Percentiles rank a stretch among this genome's conserved stretches.
phyloP scores from a whole-genome alignment of 345 rosid genomes.

The Leavenworthia alabamica region DNA sequence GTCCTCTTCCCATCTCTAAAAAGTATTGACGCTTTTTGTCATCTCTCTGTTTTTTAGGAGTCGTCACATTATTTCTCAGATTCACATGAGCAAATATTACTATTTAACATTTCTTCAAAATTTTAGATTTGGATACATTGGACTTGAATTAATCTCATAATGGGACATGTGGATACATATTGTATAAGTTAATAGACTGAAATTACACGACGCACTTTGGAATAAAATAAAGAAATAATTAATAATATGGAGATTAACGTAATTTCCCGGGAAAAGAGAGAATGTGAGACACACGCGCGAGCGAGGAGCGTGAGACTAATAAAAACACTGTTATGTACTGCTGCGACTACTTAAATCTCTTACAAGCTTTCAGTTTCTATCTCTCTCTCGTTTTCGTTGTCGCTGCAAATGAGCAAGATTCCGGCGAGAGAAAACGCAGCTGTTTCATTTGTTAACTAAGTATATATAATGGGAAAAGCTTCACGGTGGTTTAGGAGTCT shows the following conservation, averaged over 20 bases:
- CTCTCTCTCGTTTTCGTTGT: not conserved
- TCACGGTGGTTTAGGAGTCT: constrained; percentile 66
- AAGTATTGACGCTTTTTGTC: constrained; percentile 33
- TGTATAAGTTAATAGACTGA: not conserved
- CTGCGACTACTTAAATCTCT: constrained; percentile 25
- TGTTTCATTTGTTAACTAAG: not conserved
- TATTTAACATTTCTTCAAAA: not conserved
- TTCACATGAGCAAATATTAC: constrained; percentile 15
- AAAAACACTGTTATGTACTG: not conserved
- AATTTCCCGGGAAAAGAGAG: constrained; percentile 23
- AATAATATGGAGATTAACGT: constrained; percentile 9
- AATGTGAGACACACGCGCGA: constrained; percentile 10
- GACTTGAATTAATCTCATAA: not conserved
- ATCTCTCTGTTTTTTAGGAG: constrained; percentile 26
- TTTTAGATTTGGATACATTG: not conserved
- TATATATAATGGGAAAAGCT: constrained; percentile 63
- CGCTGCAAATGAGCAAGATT: constrained; percentile 1
- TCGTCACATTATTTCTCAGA: not conserved
- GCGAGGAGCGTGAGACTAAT: not conserved
- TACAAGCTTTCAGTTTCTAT: not conserved
- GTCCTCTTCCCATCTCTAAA: constrained; percentile 7
- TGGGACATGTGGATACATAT: no score
- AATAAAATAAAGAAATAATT: not conserved
- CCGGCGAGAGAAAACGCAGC: constrained; percentile 5
- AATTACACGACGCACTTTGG: not conserved